Evolutionary conservation across 148 eudicot genomes (phyloP), one percentile per base, ranked within the genome.

Genomic region (Euryodendron excelsum): DNA sequence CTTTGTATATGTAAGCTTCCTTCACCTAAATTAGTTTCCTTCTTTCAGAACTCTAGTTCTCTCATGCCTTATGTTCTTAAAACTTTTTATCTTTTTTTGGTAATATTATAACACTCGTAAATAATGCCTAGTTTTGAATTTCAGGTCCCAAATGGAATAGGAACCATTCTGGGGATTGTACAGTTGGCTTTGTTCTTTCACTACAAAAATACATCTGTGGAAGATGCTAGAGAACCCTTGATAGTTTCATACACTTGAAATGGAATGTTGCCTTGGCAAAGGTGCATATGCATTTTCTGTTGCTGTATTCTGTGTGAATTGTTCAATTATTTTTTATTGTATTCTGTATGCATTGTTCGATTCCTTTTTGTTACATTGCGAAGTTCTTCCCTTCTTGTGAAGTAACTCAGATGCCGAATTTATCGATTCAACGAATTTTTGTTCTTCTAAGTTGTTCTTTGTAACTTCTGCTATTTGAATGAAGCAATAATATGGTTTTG

Each of bases 81-180:
- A 18, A 1, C 23, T 28, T 64, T 45, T 1, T 14, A 10, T 11
- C 48, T 28, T 27, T 58, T 8, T 23, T 62, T 47, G 70, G 12
- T 53, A 14, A 31, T 79, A 41, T 76, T 34, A 11, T 53, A 2
- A 47, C 28, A 10, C 31, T 4, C n/a, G 14, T 58, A 21, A 41
- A 28, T 45, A 30, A 45, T 45, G 18, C 14, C 37, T 27, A 37
- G 55, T 56, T 68, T 76, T 84, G 76, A 77, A 84, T 81, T 79
- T 74, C 93, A 94, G 98, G 88, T 87, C 79, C 98, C 96, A 75
- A 94, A 94, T 81, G 96, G 98, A 61, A 89, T 94, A 36, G 98
- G 98, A 79, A 83, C 90, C 12, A 10, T 90, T 75, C 84, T 94
- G 67, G 98, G 90, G 75, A 77, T 86, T 63, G 80, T 81, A 62